A percentile compares a stretch with the other conserved stretches of the same genome.
Evolutionary conservation across 805 yeast species (phyloP).

Genomic region (Candida xiaguanensis): DNA sequence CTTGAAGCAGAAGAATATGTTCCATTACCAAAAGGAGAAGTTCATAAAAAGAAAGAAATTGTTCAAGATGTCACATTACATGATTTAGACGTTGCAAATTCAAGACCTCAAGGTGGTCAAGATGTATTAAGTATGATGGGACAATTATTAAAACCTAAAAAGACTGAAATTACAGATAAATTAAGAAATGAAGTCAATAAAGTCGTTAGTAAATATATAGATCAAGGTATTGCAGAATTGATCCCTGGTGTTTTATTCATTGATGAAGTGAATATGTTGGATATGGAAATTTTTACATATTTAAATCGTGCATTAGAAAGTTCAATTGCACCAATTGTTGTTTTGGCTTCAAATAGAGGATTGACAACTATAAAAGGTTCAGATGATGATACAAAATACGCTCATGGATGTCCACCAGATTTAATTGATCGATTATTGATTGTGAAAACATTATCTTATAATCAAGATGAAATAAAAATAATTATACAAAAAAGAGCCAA

Average conservation of each 20-base stretch:
- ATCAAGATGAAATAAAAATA: slow-evolving; percentile 71
- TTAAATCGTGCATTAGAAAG: slow-evolving; percentile 92
- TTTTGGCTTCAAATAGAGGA: slow-evolving; percentile 95
- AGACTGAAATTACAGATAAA: slow-evolving; percentile 96
- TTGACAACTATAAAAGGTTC: slow-evolving; percentile 90
- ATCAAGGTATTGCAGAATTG: slow-evolving; percentile 96
- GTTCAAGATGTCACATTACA: slow-evolving; percentile 96
- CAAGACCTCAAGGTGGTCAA: slow-evolving; percentile 96
- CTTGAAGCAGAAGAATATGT: slow-evolving; percentile 98
- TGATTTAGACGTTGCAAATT: slow-evolving; percentile 94
- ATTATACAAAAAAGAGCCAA: slow-evolving; percentile 80
- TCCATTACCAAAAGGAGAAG: slow-evolving; percentile 98
- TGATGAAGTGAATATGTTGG: slow-evolving; percentile 98
- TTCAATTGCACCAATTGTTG: slow-evolving; percentile 89
- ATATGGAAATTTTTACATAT: slow-evolving; percentile 92
- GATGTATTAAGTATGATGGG: slow-evolving; percentile 96
- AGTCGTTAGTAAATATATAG: slow-evolving; percentile 93
- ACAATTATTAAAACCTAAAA: slow-evolving; percentile 90
- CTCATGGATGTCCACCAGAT: slow-evolving; percentile 97
- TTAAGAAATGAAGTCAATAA: slow-evolving; percentile 90
- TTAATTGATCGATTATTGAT: slow-evolving; percentile 86
- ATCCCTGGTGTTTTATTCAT: slow-evolving; percentile 97
- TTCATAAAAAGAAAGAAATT: slow-evolving; percentile 95
- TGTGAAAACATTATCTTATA: slow-evolving; percentile 88
- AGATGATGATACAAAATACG: slow-evolving; percentile 70